Evolutionary conservation across 1,284 basidiomycete species (phyloP).

Genomic region (Pseudozyma thailandica): DNA sequence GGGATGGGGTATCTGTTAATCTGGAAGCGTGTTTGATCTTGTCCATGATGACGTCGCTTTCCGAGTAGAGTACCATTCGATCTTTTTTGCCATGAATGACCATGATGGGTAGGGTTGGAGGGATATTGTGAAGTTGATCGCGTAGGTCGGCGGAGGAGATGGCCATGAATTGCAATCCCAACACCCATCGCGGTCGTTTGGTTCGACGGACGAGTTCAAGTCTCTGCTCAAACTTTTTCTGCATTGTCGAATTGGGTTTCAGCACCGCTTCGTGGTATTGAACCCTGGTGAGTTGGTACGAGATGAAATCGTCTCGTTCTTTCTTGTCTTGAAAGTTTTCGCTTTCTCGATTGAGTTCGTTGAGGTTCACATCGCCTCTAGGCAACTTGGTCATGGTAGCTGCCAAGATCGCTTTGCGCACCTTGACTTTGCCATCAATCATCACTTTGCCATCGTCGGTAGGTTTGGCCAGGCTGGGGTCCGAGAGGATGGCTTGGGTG

Average conservation of each 20-base stretch:
- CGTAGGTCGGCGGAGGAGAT: conserved; percentile 45
- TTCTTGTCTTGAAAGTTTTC: conserved; percentile 20
- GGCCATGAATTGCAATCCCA: conserved; percentile 52
- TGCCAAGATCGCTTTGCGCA: conserved; percentile 51
- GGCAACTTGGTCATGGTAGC: conserved; percentile 65
- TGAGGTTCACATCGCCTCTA: conserved; percentile 47
- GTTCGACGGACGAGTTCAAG: conserved; percentile 28
- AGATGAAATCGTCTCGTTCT: conserved; percentile 41
- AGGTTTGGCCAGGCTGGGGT: not conserved
- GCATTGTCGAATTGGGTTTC: conserved; percentile 3
- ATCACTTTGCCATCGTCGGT: not conserved
- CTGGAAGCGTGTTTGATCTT: conserved; percentile 51
- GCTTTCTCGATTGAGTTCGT: conserved; percentile 19
- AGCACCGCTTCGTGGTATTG: conserved; percentile 59
- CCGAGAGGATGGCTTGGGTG: conserved; percentile 52
- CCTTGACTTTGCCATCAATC: conserved; percentile 27
- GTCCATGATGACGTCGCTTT: conserved; percentile 45
- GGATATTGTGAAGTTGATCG: conserved; percentile 38
- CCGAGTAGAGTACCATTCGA: conserved; percentile 58
- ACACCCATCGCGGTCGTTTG: conserved; percentile 36
- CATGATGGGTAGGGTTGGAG: conserved; percentile 31
- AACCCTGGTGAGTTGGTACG: conserved; percentile 46
- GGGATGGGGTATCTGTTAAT: conserved; percentile 5
- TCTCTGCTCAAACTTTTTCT: conserved; percentile 25
- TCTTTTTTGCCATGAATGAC: conserved; percentile 60